Evolutionary conservation across 768 basidiomycete genomes (phyloP).

Genomic region (Tulasnella sp.): DNA sequence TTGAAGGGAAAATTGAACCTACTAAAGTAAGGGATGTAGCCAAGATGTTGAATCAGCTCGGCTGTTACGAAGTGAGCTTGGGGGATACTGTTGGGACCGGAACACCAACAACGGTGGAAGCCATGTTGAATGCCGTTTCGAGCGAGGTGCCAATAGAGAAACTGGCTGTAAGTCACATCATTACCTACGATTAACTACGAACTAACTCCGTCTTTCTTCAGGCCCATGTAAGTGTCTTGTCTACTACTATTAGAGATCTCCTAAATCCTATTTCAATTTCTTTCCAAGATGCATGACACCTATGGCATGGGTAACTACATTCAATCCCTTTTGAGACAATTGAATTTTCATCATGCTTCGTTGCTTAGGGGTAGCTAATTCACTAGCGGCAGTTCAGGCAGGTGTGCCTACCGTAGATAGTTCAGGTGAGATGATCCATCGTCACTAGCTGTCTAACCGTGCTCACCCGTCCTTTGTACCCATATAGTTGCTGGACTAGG

Average conservation of each 20-base stretch:
- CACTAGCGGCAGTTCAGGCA: constrained; percentile 48
- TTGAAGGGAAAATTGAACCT: constrained; percentile 62
- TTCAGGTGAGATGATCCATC: constrained; percentile 17
- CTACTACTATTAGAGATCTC: not conserved
- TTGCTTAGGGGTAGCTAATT: constrained; percentile 43
- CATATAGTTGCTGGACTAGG: constrained; percentile 81
- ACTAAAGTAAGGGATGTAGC: constrained; percentile 53
- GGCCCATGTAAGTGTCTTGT: constrained; percentile 40
- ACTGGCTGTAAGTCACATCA: constrained; percentile 46
- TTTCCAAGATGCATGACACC: constrained; percentile 70
- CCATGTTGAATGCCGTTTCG: constrained; percentile 59
- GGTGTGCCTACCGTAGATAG: constrained; percentile 67
- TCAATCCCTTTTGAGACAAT: not conserved
- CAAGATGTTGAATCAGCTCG: constrained; percentile 66
- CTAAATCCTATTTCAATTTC: not conserved
- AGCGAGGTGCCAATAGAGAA: constrained; percentile 44
- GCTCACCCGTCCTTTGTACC: constrained; percentile 26
- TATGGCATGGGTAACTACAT: constrained; percentile 51
- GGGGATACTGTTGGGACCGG: constrained; percentile 89
- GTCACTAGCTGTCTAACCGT: not conserved
- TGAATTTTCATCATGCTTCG: not conserved
- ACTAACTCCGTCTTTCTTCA: constrained; percentile 18
- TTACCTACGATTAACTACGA: not conserved
- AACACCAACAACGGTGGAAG: constrained; percentile 50
- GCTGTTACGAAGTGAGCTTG: constrained; percentile 84